A percentile compares a stretch with the other conserved stretches of the same genome.
Conservation (phyloP, 306 rosid species). For the Inga leiocalycina region DNA sequence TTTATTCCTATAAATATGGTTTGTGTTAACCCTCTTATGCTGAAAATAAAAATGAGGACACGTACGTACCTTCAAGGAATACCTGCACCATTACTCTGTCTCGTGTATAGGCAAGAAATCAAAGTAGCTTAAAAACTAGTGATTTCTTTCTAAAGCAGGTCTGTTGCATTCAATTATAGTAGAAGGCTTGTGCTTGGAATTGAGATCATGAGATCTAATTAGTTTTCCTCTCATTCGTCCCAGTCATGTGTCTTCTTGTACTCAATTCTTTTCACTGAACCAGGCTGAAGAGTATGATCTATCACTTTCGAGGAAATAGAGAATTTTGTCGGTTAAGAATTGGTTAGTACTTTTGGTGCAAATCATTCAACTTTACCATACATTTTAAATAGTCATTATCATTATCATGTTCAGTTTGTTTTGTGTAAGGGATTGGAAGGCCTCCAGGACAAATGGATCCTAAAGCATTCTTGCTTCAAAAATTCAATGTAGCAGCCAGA, state of each 20-base stretch:
- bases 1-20: slow-evolving; percentile 3
- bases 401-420: slow-evolving; percentile 27
- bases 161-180: slow-evolving; percentile 2
- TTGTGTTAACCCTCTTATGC: slow-evolving; percentile 23
- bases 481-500: slow-evolving; percentile 72
- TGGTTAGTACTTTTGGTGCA: slow-evolving; percentile 54
- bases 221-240: slow-evolving; percentile 27
- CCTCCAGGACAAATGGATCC: slow-evolving; percentile 99
- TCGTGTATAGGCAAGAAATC: slow-evolving; percentile 15
- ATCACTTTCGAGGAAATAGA: slow-evolving; percentile 76
- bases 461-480: slow-evolving; percentile 91
- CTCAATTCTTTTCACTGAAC: slow-evolving; percentile 37
- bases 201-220: slow-evolving; percentile 33
- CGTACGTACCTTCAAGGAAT: background rate
- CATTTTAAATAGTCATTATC: background rate
- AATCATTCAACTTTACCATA: background rate
- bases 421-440: slow-evolving; percentile 71
- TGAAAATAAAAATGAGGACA: background rate
- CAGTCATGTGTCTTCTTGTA: slow-evolving; percentile 17
- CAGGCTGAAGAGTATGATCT: slow-evolving; percentile 86
- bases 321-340: slow-evolving; percentile 86
- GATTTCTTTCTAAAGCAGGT: background rate
- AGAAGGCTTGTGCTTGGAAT: slow-evolving; percentile 7
- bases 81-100: slow-evolving; percentile 24
- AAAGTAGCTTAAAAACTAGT: slow-evolving; percentile 2